These are phyloP conservation scores for Amoeboaphelidium protococcarum DNA, from an alignment of 371 early-diverging fungal genomes.

Conservation along the genomic window DNA sequence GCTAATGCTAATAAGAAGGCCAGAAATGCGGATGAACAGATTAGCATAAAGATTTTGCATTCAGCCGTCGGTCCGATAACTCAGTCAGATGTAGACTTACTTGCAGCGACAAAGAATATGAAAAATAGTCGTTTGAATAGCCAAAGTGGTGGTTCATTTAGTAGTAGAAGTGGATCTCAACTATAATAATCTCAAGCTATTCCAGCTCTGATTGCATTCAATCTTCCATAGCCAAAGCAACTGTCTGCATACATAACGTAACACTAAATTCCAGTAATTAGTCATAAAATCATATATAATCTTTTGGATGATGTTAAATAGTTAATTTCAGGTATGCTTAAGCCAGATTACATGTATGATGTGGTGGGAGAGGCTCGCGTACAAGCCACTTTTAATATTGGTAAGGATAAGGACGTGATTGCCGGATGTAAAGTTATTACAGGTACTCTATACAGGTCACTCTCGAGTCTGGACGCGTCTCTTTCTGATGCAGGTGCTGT, in stretches of 20 bases:
- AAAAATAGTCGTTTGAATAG: not conserved
- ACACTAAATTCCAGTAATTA: conserved; percentile 29
- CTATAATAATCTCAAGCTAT: not conserved
- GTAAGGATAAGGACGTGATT: conserved; percentile 25
- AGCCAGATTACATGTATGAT: conserved; percentile 39
- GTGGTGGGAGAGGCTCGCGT: conserved; percentile 69
- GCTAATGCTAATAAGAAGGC: too few species aligned
- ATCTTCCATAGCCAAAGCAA: conserved; percentile 49
- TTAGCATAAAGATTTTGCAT: conserved; percentile 36
- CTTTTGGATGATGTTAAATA: conserved; percentile 62
- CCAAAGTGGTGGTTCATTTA: not conserved
- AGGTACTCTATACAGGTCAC: conserved; percentile 24
- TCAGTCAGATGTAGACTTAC: conserved; percentile 36
- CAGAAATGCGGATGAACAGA: conserved; percentile 48
- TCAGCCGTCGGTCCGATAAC: conserved; percentile 59
- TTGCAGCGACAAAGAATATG: not conserved
- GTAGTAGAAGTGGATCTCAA: not conserved
- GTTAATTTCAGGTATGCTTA: conserved; percentile 39
- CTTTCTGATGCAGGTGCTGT: not conserved
- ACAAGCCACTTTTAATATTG: conserved; percentile 37
- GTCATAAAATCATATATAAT: conserved; percentile 60
- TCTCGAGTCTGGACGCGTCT: not conserved
- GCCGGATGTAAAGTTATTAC: conserved; percentile 65
- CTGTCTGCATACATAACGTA: conserved; percentile 28
- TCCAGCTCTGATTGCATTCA: conserved; percentile 50